Evolutionary conservation across 2,329 filamentous ascomycete species (phyloP).

Genomic region (Dothideomycetidae sp.): DNA sequence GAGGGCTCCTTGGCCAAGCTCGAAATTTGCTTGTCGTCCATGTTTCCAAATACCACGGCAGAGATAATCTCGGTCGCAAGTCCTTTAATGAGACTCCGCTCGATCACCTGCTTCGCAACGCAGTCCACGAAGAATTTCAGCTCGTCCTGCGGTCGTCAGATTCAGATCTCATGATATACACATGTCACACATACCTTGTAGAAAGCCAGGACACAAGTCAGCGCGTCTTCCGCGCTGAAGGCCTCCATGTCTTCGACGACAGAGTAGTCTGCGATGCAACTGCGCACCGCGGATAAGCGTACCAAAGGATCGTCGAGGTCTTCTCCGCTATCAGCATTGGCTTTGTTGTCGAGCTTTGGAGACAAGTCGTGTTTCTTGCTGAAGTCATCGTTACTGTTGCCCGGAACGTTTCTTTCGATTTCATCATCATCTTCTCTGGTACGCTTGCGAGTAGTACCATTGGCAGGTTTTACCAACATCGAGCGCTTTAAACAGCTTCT

Average conservation of each 20-base stretch:
- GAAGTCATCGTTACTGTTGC: conserved; percentile 26
- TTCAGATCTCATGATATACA: too few species aligned
- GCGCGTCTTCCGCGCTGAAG: conserved; percentile 23
- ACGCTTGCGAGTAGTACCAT: too few species aligned
- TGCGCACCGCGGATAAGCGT: neutral
- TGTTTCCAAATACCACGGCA: conserved; percentile 18
- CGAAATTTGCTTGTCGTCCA: conserved; percentile 24
- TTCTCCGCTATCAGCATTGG: conserved; percentile 9
- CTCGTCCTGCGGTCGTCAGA: conserved; percentile 17
- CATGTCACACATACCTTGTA: conserved; percentile 18
- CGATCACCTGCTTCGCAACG: conserved; percentile 25
- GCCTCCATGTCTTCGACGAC: conserved; percentile 21
- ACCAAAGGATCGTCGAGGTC: conserved; percentile 5
- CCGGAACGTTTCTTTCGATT: conserved; percentile 34
- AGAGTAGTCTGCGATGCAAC: too few species aligned
- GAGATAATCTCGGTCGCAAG: conserved; percentile 21
- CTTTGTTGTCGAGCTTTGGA: conserved; percentile 24
- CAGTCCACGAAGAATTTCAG: conserved; percentile 24
- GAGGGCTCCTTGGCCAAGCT: conserved; percentile 24
- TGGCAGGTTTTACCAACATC: neutral
- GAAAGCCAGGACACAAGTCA: conserved; percentile 24
- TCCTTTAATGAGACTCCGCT: conserved; percentile 24
- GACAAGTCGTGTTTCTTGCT: conserved; percentile 26
- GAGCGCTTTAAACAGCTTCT: conserved; percentile 8
- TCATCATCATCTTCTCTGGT: conserved; percentile 24